Evolutionary conservation across 129 eudicot species (phyloP).

Genomic region (Centrapalus pauciflorus): DNA sequence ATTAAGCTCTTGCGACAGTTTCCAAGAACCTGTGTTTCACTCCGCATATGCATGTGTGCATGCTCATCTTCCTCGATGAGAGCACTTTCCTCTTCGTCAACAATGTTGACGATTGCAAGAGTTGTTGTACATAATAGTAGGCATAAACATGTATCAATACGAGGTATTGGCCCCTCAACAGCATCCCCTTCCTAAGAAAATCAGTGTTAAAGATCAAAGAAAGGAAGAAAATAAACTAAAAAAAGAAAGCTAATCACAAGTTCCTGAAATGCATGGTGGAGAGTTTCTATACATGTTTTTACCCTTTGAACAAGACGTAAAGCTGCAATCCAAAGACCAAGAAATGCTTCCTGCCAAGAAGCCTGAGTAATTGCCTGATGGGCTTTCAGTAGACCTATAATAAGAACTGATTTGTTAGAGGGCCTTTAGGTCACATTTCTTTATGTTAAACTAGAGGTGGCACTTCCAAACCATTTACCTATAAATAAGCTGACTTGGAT

Average conservation of each 20-base stretch:
- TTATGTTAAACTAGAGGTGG: not conserved
- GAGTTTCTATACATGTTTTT: constrained; percentile 7
- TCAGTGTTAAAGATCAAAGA: too few relatives aligned
- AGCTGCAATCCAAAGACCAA: constrained; percentile 87
- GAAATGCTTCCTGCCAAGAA: constrained; percentile 87
- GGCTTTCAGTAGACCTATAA: constrained; percentile 76
- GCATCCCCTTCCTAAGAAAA: constrained; percentile 71
- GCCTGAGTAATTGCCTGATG: constrained; percentile 81
- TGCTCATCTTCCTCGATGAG: constrained; percentile 36
- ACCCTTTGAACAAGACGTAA: constrained; percentile 97
- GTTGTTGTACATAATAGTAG: constrained; percentile 71
- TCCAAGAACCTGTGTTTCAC: constrained; percentile 45
- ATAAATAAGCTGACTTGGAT: too few relatives aligned
- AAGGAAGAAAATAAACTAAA: not conserved
- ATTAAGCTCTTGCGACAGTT: constrained; percentile 70
- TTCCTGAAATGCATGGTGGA: too few relatives aligned
- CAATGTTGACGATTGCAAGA: constrained; percentile 60
- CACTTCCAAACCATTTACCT: too few relatives aligned
- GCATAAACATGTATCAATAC: constrained; percentile 90
- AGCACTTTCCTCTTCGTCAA: constrained; percentile 72
- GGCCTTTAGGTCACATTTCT: not conserved
- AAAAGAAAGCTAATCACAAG: not conserved
- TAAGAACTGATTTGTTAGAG: constrained; percentile 4
- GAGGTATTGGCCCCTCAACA: constrained; percentile 92
- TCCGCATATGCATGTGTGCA: constrained; percentile 26